Conservation (phyloP, 208 protist genomes). For the Vickermania ingenoplastis region DNA sequence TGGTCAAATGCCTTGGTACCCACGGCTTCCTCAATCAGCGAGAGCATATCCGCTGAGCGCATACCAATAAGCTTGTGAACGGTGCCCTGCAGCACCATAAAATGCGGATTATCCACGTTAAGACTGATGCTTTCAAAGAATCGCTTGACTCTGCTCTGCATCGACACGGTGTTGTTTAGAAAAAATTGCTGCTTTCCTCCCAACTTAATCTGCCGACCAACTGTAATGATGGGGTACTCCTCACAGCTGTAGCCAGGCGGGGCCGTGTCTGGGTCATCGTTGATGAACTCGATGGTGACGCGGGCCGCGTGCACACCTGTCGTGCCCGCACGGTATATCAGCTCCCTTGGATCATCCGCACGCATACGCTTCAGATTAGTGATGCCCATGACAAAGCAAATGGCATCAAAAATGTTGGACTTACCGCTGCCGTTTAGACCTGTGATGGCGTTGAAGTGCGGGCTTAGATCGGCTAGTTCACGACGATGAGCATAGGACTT, state of each 20-base stretch:
- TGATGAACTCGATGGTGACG: constrained; percentile 99
- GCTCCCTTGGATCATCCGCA: constrained; percentile 94
- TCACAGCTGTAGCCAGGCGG: constrained; percentile 97
- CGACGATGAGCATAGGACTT: constrained; percentile 99
- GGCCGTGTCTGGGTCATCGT: constrained; percentile 90
- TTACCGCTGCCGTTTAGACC: constrained; percentile 99
- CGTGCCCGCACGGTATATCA: constrained; percentile 99
- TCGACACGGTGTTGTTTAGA: constrained; percentile 97
- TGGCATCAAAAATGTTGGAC: constrained; percentile 99
- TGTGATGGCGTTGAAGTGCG: constrained; percentile 99
- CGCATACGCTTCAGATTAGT: constrained; percentile 97
- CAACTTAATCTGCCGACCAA: constrained; percentile 96
- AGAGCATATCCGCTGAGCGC: constrained; percentile 98
- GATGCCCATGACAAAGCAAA: constrained; percentile 99
- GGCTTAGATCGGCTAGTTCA: constrained; percentile 95
- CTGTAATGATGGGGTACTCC: constrained; percentile 94
- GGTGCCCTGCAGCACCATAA: constrained; percentile 99
- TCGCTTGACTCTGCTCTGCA: constrained; percentile 96
- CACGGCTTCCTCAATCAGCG: constrained; percentile 99
- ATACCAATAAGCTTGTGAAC: constrained; percentile 99
- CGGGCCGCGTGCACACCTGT: constrained; percentile 98
- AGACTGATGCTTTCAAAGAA: constrained; percentile 99
- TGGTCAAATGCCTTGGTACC: constrained; percentile 99
- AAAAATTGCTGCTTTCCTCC: constrained; percentile 98
- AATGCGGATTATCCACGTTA: constrained; percentile 99